Conservation (phyloP, 768 basidiomycete genomes). For the Calocera viscosa region DNA sequence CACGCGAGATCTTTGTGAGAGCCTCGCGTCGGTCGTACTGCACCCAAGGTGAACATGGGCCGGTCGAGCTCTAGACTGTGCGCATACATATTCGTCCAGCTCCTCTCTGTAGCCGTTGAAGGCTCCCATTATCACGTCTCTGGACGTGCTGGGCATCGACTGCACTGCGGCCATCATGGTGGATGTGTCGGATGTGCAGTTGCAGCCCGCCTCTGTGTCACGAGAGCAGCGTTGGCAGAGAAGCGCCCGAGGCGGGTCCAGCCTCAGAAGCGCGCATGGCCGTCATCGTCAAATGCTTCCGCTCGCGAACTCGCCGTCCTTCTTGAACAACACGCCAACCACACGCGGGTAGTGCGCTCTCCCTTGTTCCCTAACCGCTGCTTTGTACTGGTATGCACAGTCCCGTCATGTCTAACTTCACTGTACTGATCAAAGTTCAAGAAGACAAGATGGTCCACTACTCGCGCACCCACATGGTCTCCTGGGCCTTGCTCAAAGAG, state of each 20-base stretch:
- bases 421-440: neutral
- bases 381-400: neutral
- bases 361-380: neutral
- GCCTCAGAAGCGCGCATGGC: constrained; percentile 7
- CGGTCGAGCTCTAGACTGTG: neutral
- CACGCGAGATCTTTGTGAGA: constrained; percentile 61
- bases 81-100: constrained; percentile 42
- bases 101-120: constrained; percentile 58
- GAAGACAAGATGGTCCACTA: constrained; percentile 6
- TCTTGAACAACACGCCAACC: neutral
- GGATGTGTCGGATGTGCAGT: neutral
- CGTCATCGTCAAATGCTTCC: neutral
- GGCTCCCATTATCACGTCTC: constrained; percentile 19
- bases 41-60: neutral
- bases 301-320: neutral
- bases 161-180: neutral
- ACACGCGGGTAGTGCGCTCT: neutral
- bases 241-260: neutral
- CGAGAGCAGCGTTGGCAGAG: neutral
- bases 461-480: neutral
- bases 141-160: neutral
- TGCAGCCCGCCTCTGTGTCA: too few relatives aligned
- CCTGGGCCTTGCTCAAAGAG: neutral
- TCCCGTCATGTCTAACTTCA: neutral
- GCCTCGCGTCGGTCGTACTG: constrained; percentile 80